Conservation (phyloP, 257 asterid species). For the Rauvolfia tetraphylla region DNA sequence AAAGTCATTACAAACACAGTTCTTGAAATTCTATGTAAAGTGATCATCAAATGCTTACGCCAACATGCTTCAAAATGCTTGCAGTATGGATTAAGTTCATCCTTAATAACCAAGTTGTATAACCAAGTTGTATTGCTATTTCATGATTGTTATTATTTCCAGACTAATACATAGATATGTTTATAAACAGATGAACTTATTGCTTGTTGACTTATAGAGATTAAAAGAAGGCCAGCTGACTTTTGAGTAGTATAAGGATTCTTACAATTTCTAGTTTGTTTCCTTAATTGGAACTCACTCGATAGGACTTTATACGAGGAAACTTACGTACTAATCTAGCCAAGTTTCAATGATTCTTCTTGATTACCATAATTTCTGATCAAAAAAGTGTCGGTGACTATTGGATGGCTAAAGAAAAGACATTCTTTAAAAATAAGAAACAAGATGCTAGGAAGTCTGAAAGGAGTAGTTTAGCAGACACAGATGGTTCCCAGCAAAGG, state of each 20-base stretch:
- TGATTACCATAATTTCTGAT: too few species aligned
- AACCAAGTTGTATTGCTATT: background rate
- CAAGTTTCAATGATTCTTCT: too few species aligned
- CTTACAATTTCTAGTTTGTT: too few species aligned
- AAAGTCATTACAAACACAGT: background rate
- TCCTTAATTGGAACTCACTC: too few species aligned
- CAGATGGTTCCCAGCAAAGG: background rate
- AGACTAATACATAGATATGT: too few species aligned
- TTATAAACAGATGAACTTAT: background rate
- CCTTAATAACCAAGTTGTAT: too few species aligned
- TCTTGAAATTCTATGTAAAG: background rate
- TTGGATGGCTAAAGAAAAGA: background rate
- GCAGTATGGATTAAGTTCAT: too few species aligned
- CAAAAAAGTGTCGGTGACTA: background rate
- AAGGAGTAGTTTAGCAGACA: background rate
- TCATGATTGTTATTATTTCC: background rate
- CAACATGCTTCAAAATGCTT: background rate
- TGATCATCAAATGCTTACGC: background rate
- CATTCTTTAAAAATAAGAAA: background rate
- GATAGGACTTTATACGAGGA: too few species aligned
- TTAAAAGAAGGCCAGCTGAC: background rate
- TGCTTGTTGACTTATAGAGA: background rate
- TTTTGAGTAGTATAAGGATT: background rate
- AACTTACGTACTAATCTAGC: too few species aligned
- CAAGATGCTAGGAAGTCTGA: background rate